Conservation (phyloP, 257 asterid species). For the Salvia splendens region DNA sequence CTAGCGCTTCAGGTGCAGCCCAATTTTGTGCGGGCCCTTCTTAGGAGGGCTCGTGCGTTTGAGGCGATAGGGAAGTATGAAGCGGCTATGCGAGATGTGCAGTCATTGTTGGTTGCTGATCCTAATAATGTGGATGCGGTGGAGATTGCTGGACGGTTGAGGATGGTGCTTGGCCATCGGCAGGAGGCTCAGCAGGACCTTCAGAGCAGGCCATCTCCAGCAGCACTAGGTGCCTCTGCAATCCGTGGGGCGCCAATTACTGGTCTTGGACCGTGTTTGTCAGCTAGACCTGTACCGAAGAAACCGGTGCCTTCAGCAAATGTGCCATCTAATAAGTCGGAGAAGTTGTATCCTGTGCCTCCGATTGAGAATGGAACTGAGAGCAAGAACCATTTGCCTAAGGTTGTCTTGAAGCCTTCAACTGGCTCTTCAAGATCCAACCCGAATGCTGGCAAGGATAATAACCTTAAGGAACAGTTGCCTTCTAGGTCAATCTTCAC, state of each 20-base stretch:
- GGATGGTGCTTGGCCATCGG: slow-evolving; percentile 65
- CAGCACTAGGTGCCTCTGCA: slow-evolving; percentile 98
- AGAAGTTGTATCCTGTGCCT: slow-evolving; percentile 53
- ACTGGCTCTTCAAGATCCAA: slow-evolving; percentile 53
- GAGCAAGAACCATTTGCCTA: slow-evolving; percentile 54
- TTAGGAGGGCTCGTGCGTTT: slow-evolving; percentile 82
- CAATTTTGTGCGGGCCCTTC: slow-evolving; percentile 61
- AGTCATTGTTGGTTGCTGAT: slow-evolving; percentile 57
- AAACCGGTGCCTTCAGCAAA: slow-evolving; percentile 45
- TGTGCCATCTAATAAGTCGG: slow-evolving; percentile 50
- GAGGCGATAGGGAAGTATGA: slow-evolving; percentile 85
- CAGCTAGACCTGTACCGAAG: slow-evolving; percentile 77
- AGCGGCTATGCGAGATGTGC: slow-evolving; percentile 83
- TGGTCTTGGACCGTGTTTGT: slow-evolving; percentile 92
- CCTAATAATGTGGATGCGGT: slow-evolving; percentile 70
- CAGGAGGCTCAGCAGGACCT: slow-evolving; percentile 93
- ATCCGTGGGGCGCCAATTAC: slow-evolving; percentile 90
- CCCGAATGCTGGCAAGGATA: slow-evolving; percentile 41
- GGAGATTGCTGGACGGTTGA: slow-evolving; percentile 74
- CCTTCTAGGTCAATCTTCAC: slow-evolving; percentile 19
- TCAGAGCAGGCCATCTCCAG: slow-evolving; percentile 97
- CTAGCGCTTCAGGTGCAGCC: slow-evolving; percentile 87
- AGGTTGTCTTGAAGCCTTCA: slow-evolving; percentile 74
- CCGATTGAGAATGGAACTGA: slow-evolving; percentile 61
- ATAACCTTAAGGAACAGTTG: slow-evolving; percentile 40